Evolutionary conservation across 1,139 yeast species (phyloP).

Genomic region (Geotrichum aggregatum): DNA sequence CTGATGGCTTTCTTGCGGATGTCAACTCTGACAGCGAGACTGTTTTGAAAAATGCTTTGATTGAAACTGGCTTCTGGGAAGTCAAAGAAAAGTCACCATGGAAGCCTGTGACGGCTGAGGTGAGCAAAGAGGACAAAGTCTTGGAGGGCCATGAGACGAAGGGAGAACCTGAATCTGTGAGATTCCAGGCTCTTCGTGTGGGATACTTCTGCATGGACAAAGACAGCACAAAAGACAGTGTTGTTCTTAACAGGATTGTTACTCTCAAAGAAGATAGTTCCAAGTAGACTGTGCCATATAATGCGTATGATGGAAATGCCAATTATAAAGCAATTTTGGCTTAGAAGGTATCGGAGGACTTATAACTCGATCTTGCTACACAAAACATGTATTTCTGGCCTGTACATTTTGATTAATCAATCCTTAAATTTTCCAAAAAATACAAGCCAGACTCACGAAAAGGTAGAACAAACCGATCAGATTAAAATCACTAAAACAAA

Average conservation of each 20-base stretch:
- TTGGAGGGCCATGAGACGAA: conserved; percentile 54
- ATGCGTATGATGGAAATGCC: no score
- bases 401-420: no score
- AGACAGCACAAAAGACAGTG: conserved; percentile 57
- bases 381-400: no score
- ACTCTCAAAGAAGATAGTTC: conserved; percentile 67
- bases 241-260: conserved; percentile 82
- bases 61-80: conserved; percentile 75
- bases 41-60: conserved; percentile 57
- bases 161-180: conserved; percentile 71
- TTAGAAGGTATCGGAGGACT: no score
- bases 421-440: no score
- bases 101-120: conserved; percentile 43
- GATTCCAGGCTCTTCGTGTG: conserved; percentile 96
- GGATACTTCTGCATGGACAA: conserved; percentile 93
- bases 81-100: conserved; percentile 71
- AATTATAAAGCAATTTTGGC: not conserved
- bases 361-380: no score
- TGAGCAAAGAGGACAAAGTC: conserved; percentile 32
- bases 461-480: not conserved
- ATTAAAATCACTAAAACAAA: not conserved
- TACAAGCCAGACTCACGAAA: not conserved
- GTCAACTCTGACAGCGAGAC: conserved; percentile 76
- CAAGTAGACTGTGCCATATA: conserved; percentile 28
- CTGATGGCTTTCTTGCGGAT: conserved; percentile 83